A percentile compares a stretch with the other conserved stretches of the same genome.
Evolutionary conservation across 768 basidiomycete genomes (phyloP).

Genomic region (Clathrus columnatus): DNA sequence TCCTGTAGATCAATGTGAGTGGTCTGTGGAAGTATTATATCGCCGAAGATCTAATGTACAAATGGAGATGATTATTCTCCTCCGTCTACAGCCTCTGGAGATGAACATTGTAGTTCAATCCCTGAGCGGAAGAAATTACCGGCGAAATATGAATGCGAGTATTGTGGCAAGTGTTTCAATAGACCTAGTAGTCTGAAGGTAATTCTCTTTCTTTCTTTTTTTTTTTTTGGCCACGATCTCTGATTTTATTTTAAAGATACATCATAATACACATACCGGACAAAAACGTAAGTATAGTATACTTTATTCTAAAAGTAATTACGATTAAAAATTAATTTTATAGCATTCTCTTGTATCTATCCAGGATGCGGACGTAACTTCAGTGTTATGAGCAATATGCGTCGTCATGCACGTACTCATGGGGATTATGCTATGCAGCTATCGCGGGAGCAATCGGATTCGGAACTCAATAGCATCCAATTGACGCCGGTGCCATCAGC

Average conservation of each 20-base stretch:
- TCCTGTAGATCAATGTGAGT: background rate
- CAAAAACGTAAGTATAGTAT: conserved; percentile 58
- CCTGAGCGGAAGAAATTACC: conserved; percentile 1
- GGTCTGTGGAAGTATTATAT: background rate
- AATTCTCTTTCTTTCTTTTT: background rate
- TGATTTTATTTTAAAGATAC: conserved; percentile 42
- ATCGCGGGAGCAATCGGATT: background rate
- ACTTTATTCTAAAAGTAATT: background rate
- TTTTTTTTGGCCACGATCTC: background rate
- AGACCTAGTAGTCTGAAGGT: conserved; percentile 80
- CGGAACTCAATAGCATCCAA: background rate
- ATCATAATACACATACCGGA: conserved; percentile 77
- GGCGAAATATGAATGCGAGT: conserved; percentile 49
- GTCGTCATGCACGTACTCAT: conserved; percentile 73
- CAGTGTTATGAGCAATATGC: conserved; percentile 85
- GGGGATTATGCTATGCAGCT: background rate
- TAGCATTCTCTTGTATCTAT: conserved; percentile 70
- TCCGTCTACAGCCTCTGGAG: conserved; percentile 2
- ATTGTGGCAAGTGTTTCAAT: conserved; percentile 76
- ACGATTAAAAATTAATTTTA: conserved; percentile 9
- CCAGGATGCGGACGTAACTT: conserved; percentile 73
- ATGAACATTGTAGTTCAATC: background rate
- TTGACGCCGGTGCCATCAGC: background rate
- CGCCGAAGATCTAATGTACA: background rate
- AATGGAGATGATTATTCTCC: background rate